Percentiles rank a stretch among this genome's conserved stretches.
These are phyloP conservation scores for Plasmodium gonderi DNA, from an alignment of 169 alveolate species.

Conservation along the genomic window DNA sequence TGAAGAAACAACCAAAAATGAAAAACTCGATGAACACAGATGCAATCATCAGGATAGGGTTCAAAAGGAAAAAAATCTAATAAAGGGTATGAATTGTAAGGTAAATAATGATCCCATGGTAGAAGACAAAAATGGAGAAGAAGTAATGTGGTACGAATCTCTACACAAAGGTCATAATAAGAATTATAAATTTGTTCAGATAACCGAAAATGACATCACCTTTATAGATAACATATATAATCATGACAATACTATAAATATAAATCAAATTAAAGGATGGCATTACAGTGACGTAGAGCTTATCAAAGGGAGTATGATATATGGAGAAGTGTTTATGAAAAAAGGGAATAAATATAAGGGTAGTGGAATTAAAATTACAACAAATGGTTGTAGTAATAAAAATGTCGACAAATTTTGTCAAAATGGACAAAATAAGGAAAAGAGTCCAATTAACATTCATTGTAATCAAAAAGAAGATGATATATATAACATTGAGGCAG, in stretches of 20 bases:
- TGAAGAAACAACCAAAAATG: not conserved
- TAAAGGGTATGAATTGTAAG: too few species aligned
- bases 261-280: constrained; percentile 46
- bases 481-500: constrained; percentile 31
- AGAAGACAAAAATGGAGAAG: not conserved
- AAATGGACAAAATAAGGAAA: not conserved
- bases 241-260: constrained; percentile 1
- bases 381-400: too few species aligned
- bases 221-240: constrained; percentile 25
- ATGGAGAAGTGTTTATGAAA: constrained; percentile 6
- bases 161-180: not conserved
- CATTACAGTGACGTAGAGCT: constrained; percentile 27
- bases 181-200: not conserved
- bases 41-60: not conserved
- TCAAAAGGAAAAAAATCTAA: too few species aligned
- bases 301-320: constrained; percentile 14
- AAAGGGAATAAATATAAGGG: too few species aligned
- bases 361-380: too few species aligned
- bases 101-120: too few species aligned
- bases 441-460: not conserved
- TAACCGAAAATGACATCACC: constrained; percentile 12
- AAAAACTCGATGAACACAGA: not conserved
- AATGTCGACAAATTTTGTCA: too few species aligned
- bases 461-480: constrained; percentile 8
- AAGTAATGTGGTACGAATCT: not conserved